These are phyloP conservation scores for Rhododendron ovatum DNA, from an alignment of 148 eudicot species.

Conservation along the genomic window DNA sequence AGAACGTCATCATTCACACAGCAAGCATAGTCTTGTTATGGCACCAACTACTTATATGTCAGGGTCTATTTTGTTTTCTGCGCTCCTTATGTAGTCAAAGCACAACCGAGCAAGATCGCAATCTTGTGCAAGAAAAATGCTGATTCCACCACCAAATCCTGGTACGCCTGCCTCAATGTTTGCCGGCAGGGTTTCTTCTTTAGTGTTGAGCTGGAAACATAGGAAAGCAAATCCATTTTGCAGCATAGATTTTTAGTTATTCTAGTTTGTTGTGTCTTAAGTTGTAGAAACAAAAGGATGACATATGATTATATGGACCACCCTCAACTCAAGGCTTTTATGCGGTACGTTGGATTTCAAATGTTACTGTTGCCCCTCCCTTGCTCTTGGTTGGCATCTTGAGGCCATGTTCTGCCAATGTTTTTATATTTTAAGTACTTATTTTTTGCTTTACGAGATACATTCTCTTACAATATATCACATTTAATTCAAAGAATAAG, in stretches of 20 bases:
- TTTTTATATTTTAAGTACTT: too few species aligned
- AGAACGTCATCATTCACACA: slow-evolving; percentile 58
- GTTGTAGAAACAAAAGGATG: not conserved
- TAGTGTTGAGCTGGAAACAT: not conserved
- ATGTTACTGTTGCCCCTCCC: not conserved
- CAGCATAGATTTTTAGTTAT: not conserved
- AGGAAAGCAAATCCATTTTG: not conserved
- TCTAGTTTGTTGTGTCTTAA: not conserved
- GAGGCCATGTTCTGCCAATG: too few species aligned
- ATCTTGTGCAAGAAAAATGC: not conserved
- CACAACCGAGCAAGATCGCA: not conserved
- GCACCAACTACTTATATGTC: not conserved
- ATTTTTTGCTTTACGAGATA: too few species aligned
- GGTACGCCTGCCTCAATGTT: too few species aligned
- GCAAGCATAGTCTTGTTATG: slow-evolving; percentile 28
- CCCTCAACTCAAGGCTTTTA: not conserved
- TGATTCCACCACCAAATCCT: not conserved
- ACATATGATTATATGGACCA: not conserved
- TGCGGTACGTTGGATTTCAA: not conserved
- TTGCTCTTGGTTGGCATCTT: not conserved
- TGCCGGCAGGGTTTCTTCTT: not conserved
- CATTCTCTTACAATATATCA: too few species aligned
- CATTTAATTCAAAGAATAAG: too few species aligned
- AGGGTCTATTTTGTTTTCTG: not conserved
- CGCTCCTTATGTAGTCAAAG: not conserved